These are phyloP conservation scores for Hypomontagnella monticulosa DNA, from an alignment of 495 filamentous ascomycete species.

Conservation along the genomic window DNA sequence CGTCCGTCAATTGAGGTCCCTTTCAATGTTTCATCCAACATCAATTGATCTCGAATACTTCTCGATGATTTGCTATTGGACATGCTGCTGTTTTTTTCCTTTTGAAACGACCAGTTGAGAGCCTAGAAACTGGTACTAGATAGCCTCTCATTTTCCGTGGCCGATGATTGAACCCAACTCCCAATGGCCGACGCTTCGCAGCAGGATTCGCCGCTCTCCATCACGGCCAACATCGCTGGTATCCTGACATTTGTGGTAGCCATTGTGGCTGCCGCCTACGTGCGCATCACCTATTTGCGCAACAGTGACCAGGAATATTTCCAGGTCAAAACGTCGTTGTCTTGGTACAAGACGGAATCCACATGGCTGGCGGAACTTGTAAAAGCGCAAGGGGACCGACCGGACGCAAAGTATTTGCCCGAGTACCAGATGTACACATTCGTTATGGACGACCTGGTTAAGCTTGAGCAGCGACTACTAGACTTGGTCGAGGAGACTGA, in stretches of 20 bases:
- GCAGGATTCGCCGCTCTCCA: conserved; percentile 45
- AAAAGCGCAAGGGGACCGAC: conserved; percentile 15
- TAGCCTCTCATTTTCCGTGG: too few species aligned
- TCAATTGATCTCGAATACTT: too few species aligned
- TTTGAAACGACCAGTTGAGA: too few species aligned
- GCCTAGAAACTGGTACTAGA: too few species aligned
- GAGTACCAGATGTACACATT: conserved; percentile 50
- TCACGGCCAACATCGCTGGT: conserved; percentile 48
- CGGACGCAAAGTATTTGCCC: conserved; percentile 25
- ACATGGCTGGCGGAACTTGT: conserved; percentile 48
- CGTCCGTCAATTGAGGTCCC: neutral
- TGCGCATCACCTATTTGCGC: conserved; percentile 47
- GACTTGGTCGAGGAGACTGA: conserved; percentile 48
- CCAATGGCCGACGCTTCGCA: conserved; percentile 39
- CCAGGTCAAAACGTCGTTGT: conserved; percentile 48
- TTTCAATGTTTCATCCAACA: too few species aligned
- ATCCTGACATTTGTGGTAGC: conserved; percentile 53
- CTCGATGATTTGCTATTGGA: too few species aligned
- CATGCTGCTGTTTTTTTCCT: too few species aligned
- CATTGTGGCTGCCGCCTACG: conserved; percentile 46
- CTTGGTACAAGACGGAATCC: conserved; percentile 53
- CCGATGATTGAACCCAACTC: neutral
- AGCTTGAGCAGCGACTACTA: conserved; percentile 48
- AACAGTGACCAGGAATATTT: conserved; percentile 51
- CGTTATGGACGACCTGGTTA: conserved; percentile 48